Base-by-base conservation (phyloP, 2,329 filamentous ascomycete genomes). In the Fusarium bulbicola region DNA sequence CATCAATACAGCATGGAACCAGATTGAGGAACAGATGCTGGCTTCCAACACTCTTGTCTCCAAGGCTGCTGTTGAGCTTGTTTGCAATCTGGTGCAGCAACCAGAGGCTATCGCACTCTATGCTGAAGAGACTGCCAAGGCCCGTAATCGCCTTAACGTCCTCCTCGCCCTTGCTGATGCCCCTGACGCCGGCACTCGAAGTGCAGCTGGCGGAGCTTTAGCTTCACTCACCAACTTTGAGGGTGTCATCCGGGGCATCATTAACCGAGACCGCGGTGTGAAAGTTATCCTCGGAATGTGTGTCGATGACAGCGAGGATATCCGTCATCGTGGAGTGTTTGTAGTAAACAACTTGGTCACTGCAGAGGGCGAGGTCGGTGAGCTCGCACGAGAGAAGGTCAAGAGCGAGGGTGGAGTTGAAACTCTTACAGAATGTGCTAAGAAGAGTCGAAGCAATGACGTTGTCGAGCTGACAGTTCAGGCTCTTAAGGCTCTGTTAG, bases 161-260 rank as follows among this genome's bases (percentile, higher is more conserved):
- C 85, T 99, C 2, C 88, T 98, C 18, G 96, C 95, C 1, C 89
- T 99, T 40, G 92, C 94, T 1, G 95, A 98, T 78, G 91, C 94
- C 4, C 93, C 97, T 57, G 95, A 98, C 74, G 82, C 89, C 12
- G 90, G 90, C 0, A 97, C 95, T 0, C 86, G 95, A 36, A 90
- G 91, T 53, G 96, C 95, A 0, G 95, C 96, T 0, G 95, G 95
- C 6, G 96, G 96, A 4, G 95, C 95, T 0, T 82, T 99, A 56
- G 96, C 95, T 2, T 93, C 93, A 82, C 83, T 99, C 30, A 95
- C 95, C 0, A 90, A 91, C 36, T 95, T 92, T 80, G 93, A 96
- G 76, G 87, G 88, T 4, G 92, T 93, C 0, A 92, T 95, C 3
- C 86, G 89, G 6, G 91, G 89, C 8, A 87, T 98, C 7, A 77